Evolutionary conservation across 1,284 basidiomycete genomes (phyloP), one percentile per base, ranked within the genome.

Genomic region (Jaminaea rosea): DNA sequence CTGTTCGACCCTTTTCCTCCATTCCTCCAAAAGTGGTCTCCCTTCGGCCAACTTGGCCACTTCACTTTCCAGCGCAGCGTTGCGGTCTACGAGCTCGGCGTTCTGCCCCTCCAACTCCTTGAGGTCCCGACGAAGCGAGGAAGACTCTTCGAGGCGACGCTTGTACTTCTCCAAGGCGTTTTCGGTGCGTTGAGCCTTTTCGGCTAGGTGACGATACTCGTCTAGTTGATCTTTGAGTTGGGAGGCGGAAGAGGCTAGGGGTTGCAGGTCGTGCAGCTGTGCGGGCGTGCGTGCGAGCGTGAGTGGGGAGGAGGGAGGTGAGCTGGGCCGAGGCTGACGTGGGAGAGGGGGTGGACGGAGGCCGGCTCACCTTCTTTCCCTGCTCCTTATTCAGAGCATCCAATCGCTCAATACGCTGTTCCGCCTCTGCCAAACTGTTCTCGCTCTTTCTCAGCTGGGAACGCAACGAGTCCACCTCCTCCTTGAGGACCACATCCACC

Each of bases 161-260:
- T 93, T 93, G 77, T 96, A 94, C 75, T 97, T 98, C 75, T 97
- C 91, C 80, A 96, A 89, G 28, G 93, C 91, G 66, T 93, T 93
- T 75, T 97, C 93, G 5, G 85, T 87, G 78, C 93, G 96, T 67
- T 88, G 85, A 28, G 91, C 78, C 58, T 84, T 87, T 64, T 96
- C 93, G 3, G 87, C 86, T 3, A 88, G 84, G 75, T 94, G 90
- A 26, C 54, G 50, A 46, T 60, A 53, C 21, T 97, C 93, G 69
- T 98, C 93, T 1, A 96, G 79, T 75, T 94, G 85, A 68, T 97
- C 93, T 70, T 90, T 92, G 53, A 97, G 78, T 59, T 81, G 82
- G 4, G 77, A 79, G 1, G 84, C 84, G 63, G 90, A 83, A 56
- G 86, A 85, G 0, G 88, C 88, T 63, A 82, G 80, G 2, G 72